A percentile compares a stretch with the other conserved stretches of the same genome.
Evolutionary conservation across 345 rosid species (phyloP).

Genomic region (Brassica incana): DNA sequence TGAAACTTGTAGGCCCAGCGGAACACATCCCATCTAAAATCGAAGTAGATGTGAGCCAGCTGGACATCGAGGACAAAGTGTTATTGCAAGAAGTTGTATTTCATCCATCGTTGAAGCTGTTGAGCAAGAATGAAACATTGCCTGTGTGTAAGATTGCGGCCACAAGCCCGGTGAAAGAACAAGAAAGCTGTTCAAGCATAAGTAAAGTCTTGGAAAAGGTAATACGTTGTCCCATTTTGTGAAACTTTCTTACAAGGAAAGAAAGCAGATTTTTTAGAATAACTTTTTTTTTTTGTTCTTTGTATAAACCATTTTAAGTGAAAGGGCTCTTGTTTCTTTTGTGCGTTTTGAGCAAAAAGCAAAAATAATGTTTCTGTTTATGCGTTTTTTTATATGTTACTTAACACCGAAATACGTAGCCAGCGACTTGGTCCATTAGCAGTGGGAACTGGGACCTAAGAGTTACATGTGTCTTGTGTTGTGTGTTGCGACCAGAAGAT

Average conservation of each 20-base stretch:
- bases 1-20: conserved; percentile 61
- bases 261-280: not conserved
- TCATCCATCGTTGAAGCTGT: conserved; percentile 69
- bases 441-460: conserved; percentile 1
- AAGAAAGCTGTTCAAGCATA: conserved; percentile 36
- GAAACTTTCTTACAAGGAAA: not conserved
- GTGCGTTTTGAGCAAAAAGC: not conserved
- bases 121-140: conserved; percentile 67
- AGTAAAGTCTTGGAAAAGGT: not conserved
- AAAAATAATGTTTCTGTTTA: not conserved
- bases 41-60: conserved; percentile 80
- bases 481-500: not conserved
- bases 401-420: not conserved
- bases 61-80: conserved; percentile 70
- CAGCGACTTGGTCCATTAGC: conserved; percentile 21
- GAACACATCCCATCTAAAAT: conserved; percentile 77
- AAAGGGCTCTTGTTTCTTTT: not conserved
- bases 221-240: not conserved
- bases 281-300: not conserved
- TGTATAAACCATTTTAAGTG: not conserved
- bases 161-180: conserved; percentile 39
- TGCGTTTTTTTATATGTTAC: too few species aligned
- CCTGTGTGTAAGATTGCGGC: conserved; percentile 76
- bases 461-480: conserved; percentile 7
- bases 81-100: conserved; percentile 55